A percentile compares a stretch with the other conserved stretches of the same genome.
phyloP scores from a whole-genome alignment of 2,329 filamentous ascomycete species.

The Arthrobotrys entomopaga region DNA sequence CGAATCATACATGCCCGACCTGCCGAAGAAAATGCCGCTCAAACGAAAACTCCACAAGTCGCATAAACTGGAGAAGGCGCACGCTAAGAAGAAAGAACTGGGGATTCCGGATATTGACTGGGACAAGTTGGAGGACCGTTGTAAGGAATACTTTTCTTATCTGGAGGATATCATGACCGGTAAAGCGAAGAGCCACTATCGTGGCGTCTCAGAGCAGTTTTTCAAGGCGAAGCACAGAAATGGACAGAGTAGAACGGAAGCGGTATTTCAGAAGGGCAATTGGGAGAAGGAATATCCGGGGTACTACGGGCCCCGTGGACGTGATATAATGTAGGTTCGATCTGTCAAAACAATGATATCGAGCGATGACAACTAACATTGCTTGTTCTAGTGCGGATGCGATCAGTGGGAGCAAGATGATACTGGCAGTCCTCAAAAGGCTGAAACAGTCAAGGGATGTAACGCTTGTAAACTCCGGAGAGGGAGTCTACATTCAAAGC shows the following conservation, averaged over 20 bases:
- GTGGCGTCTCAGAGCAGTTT: constrained; percentile 35
- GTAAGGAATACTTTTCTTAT: constrained; percentile 32
- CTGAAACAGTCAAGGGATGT: constrained; percentile 34
- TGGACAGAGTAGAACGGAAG: constrained; percentile 29
- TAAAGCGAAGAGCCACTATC: constrained; percentile 38
- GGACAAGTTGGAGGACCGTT: constrained; percentile 34
- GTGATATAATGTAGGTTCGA: constrained; percentile 46
- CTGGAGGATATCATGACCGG: constrained; percentile 39
- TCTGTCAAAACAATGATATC: neutral
- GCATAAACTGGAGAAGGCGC: constrained; percentile 40
- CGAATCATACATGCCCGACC: constrained; percentile 51
- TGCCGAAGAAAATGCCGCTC: constrained; percentile 28
- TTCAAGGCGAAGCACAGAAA: constrained; percentile 29
- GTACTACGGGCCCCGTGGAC: constrained; percentile 49
- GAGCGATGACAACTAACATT: neutral
- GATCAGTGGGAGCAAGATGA: constrained; percentile 27
- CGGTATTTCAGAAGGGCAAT: constrained; percentile 29
- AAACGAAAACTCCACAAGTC: constrained; percentile 49
- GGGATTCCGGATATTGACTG: constrained; percentile 52
- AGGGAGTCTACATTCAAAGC: constrained; percentile 38
- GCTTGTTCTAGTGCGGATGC: constrained; percentile 33
- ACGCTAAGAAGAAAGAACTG: constrained; percentile 35
- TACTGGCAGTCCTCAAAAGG: constrained; percentile 24
- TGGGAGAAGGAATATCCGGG: constrained; percentile 50
- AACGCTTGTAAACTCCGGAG: constrained; percentile 17